Percentiles rank a stretch among this genome's conserved stretches.
Conservation (phyloP, 345 rosid species). For the Gossypium rotundifolium region DNA sequence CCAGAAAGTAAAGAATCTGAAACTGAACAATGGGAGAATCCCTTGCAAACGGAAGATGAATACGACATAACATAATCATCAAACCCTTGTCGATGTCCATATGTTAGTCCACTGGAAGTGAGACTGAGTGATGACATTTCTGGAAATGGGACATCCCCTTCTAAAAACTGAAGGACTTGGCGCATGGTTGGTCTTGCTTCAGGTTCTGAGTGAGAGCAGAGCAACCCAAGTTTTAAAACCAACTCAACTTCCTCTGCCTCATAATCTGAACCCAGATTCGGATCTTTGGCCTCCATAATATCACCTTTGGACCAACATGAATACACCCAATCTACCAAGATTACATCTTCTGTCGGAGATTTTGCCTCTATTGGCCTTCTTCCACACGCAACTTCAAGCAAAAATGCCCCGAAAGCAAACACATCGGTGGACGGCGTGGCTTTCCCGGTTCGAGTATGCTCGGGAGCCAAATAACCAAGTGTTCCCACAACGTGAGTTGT, state of each 20-base stretch:
- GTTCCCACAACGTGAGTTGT: constrained; percentile 57
- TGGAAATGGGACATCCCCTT: constrained; percentile 37
- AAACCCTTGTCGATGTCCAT: constrained; percentile 35
- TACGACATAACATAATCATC: constrained; percentile 26
- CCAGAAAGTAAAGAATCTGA: constrained; percentile 10
- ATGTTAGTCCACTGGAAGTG: constrained; percentile 31
- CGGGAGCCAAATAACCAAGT: constrained; percentile 64
- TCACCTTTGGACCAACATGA: constrained; percentile 30
- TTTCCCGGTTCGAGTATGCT: constrained; percentile 45
- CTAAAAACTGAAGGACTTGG: constrained; percentile 42
- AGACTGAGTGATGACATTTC: constrained; percentile 33
- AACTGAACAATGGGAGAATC: neutral
- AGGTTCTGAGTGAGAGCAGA: constrained; percentile 48
- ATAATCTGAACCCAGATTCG: constrained; percentile 30
- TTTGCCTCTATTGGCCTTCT: constrained; percentile 38
- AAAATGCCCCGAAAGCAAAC: constrained; percentile 52
- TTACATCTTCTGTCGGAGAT: constrained; percentile 14
- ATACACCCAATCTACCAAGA: constrained; percentile 47
- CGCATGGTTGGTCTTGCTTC: constrained; percentile 53
- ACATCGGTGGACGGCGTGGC: constrained; percentile 47
- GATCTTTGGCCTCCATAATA: constrained; percentile 37
- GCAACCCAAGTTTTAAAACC: constrained; percentile 53
- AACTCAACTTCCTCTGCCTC: constrained; percentile 38
- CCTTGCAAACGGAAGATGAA: neutral
- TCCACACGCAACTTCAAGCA: constrained; percentile 56